phyloP scores from a whole-genome alignment of 495 filamentous ascomycete species.

The Aspergillus saccharolyticus region DNA sequence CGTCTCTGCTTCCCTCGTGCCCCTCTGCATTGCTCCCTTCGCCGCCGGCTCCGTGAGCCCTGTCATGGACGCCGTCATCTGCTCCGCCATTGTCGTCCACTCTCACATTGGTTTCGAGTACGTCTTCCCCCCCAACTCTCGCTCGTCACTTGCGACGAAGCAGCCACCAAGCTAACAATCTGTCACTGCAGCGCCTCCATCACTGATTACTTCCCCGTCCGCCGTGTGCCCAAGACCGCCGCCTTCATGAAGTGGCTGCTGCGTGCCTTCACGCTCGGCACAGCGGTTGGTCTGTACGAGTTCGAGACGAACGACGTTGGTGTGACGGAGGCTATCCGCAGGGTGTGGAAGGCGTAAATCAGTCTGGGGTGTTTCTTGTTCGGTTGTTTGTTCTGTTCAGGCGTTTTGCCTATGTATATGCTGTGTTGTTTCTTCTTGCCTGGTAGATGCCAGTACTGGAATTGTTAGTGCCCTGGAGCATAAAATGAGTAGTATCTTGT shows the following conservation, averaged over 20 bases:
- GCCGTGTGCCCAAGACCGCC: slow-evolving; percentile 61
- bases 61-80: slow-evolving; percentile 77
- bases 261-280: slow-evolving; percentile 69
- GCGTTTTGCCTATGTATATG: slow-evolving; percentile 41
- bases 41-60: slow-evolving; percentile 88
- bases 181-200: slow-evolving; percentile 56
- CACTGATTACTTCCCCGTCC: slow-evolving; percentile 81
- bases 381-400: slow-evolving; percentile 23
- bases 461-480: slow-evolving; percentile 16
- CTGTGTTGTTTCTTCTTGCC: slow-evolving; percentile 27
- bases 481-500: slow-evolving; percentile 7
- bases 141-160: not conserved
- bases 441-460: slow-evolving; percentile 22
- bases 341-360: slow-evolving; percentile 73
- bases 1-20: slow-evolving; percentile 71
- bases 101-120: slow-evolving; percentile 92
- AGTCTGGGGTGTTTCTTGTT: slow-evolving; percentile 20
- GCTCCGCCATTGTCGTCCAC: slow-evolving; percentile 79
- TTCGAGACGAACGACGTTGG: slow-evolving; percentile 99
- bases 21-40: slow-evolving; percentile 86
- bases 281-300: slow-evolving; percentile 88
- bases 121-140: not conserved
- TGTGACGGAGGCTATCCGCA: slow-evolving; percentile 79
- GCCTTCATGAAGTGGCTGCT: slow-evolving; percentile 68
- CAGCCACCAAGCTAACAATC: not conserved